Conservation (phyloP, 495 filamentous ascomycete genomes). For the Trichoderma reesei region DNA sequence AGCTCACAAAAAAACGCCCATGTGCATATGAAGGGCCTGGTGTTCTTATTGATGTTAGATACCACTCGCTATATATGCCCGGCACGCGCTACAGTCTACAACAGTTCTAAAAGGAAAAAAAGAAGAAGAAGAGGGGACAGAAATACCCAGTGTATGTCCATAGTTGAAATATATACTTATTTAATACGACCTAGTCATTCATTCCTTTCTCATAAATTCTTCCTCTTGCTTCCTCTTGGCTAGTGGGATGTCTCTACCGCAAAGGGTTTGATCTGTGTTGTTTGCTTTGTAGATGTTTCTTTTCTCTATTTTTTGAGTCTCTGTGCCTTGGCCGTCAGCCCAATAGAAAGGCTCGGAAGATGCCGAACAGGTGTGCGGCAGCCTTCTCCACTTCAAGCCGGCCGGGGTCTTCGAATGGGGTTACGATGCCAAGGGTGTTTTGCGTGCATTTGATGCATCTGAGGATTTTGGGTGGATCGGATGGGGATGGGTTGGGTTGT, state of each 20-base stretch:
- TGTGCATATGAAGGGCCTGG: background rate
- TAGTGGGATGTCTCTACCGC: too few species aligned
- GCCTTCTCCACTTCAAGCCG: too few species aligned
- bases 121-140: too few species aligned
- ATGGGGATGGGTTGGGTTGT: background rate
- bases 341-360: background rate
- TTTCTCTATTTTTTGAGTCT: background rate
- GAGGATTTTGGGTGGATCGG: constrained; percentile 2
- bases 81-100: background rate
- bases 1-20: background rate
- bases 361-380: background rate
- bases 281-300: background rate
- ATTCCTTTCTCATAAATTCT: background rate
- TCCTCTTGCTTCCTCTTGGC: background rate
- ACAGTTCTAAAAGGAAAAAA: background rate
- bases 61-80: constrained; percentile 4
- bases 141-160: constrained; percentile 9
- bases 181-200: constrained; percentile 5
- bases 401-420: too few species aligned
- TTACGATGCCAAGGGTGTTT: constrained; percentile 1
- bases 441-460: background rate
- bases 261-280: too few species aligned
- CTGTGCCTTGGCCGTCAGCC: background rate
- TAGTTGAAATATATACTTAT: constrained; percentile 8
- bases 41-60: background rate